A percentile compares a stretch with the other conserved stretches of the same genome.
Evolutionary conservation across 2,329 filamentous ascomycete species (phyloP).

Genomic region (Didymosphaeria variabile): DNA sequence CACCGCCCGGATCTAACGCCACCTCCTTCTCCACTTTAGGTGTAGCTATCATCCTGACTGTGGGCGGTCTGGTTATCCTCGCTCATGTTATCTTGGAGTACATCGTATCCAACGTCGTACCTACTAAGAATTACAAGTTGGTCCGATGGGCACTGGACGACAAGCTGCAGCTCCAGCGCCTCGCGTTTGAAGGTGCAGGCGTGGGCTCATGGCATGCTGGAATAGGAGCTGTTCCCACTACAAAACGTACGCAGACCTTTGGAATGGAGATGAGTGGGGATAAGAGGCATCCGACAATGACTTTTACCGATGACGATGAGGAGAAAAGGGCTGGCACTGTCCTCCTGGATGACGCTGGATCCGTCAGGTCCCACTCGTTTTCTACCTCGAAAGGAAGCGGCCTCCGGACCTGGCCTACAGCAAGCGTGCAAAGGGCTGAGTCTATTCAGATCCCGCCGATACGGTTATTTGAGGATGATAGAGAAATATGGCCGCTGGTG

Average conservation of each 20-base stretch:
- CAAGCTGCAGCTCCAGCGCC: conserved; percentile 20
- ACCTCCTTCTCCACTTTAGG: conserved; percentile 19
- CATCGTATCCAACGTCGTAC: conserved; percentile 10
- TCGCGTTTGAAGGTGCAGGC: conserved; percentile 18
- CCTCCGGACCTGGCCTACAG: background rate
- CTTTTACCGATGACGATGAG: background rate
- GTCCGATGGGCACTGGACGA: conserved; percentile 20
- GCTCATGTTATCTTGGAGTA: conserved; percentile 14
- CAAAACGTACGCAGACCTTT: background rate
- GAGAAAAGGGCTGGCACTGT: background rate
- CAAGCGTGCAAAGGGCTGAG: background rate
- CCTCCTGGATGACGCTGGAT: background rate
- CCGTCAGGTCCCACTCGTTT: background rate
- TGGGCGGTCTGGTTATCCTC: conserved; percentile 15
- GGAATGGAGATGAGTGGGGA: conserved; percentile 11
- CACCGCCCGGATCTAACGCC: conserved; percentile 11
- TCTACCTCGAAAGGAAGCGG: background rate
- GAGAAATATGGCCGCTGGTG: conserved; percentile 9
- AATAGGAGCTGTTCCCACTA: conserved; percentile 12
- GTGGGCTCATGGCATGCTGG: conserved; percentile 15
- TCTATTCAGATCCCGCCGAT: conserved; percentile 6
- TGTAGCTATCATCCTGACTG: conserved; percentile 16
- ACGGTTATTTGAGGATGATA: conserved; percentile 3
- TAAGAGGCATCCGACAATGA: conserved; percentile 3
- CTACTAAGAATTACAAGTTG: conserved; percentile 14